Base-by-base conservation (phyloP, 2,329 filamentous ascomycete species). In the Aschersonia sp. region DNA sequence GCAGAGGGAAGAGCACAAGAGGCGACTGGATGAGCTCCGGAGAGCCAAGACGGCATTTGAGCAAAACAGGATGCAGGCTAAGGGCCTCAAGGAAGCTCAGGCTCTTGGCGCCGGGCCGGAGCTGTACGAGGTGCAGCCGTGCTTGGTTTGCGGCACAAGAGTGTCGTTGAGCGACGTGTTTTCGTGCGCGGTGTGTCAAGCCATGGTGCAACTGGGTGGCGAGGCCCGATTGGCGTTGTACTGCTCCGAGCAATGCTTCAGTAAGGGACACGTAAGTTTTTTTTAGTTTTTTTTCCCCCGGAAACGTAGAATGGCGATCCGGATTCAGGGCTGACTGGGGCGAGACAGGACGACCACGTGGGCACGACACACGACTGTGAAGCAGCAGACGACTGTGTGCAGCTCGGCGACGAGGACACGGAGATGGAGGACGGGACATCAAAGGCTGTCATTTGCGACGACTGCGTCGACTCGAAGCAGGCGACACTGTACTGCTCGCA, bases 1-100 rank as follows among this genome's bases (percentile, higher is more conserved):
- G 2, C 62, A 66, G 41, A 64, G 69, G 10, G 63, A 68, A 41
- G 61, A 57, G 32, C 64, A 68, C 49, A 53, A 54, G 47, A 55
- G 54, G 46, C 65, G 69, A 8, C 57, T 74, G 3, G 67, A 71
- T 48, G 71, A 73, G 54, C 62, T 74, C 4, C 64, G 63, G 14
- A 62, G 71, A 48, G 72, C 71, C 31, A 71, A 67, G 55, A 68
- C 64, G 49, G 70, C 70, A 7, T 69, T 71, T 60, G 70, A 72
- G 55, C 70, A 67, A 54, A 64, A 64, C 55, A 66, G 57, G 56
- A 60, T 54, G 52, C 62, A 60, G 57, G 62, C 55, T 58, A 66
- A 64, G 59, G 58, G 56, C 54, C 63, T 54, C 45, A 58, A 54
- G 41, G 54, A 56, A 48, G 56, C 57, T 47, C 58, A 64, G 43